These are phyloP conservation scores for Cutaneotrichosporon spelunceum DNA, from an alignment of 1,284 basidiomycete genomes.

Conservation along the genomic window DNA sequence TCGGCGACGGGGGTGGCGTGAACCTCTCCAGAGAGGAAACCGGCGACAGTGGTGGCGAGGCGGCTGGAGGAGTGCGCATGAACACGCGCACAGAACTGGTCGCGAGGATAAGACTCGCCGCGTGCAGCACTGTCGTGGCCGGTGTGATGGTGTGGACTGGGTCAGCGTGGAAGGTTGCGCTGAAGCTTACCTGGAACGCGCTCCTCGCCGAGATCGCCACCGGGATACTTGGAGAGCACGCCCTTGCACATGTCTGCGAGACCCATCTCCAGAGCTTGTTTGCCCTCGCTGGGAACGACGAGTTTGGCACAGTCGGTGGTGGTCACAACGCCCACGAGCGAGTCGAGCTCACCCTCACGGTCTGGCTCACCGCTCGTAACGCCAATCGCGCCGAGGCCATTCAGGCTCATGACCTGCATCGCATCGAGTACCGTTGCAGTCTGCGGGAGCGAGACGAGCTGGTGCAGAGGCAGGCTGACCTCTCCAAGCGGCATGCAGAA, in stretches of 20 bases:
- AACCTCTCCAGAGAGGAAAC: conserved; percentile 24
- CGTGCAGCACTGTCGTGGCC: conserved; percentile 33
- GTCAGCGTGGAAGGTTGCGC: conserved; percentile 12
- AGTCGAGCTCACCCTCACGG: conserved; percentile 15
- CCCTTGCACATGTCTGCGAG: conserved; percentile 35
- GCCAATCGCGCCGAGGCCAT: conserved; percentile 36
- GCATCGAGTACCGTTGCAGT: conserved; percentile 39
- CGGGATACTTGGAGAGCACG: conserved; percentile 31
- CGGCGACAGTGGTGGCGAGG: conserved; percentile 34
- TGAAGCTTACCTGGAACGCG: conserved; percentile 33
- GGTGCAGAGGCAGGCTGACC: conserved; percentile 31
- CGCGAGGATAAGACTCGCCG: conserved; percentile 39
- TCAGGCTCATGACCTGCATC: conserved; percentile 42
- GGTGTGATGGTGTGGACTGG: conserved; percentile 40
- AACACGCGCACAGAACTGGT: conserved; percentile 40
- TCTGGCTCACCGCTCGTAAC: conserved; percentile 28
- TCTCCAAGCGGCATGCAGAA: conserved; percentile 27
- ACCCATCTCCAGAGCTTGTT: conserved; percentile 35
- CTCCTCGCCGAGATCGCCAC: conserved; percentile 38
- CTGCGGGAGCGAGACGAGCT: conserved; percentile 34
- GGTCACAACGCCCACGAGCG: conserved; percentile 35
- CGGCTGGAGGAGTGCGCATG: conserved; percentile 24
- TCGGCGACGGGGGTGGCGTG: conserved; percentile 25
- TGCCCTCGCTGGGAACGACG: conserved; percentile 41
- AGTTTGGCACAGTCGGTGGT: conserved; percentile 32